phyloP scores from a whole-genome alignment of 306 rosid genomes.

The Trifolium pratense region DNA sequence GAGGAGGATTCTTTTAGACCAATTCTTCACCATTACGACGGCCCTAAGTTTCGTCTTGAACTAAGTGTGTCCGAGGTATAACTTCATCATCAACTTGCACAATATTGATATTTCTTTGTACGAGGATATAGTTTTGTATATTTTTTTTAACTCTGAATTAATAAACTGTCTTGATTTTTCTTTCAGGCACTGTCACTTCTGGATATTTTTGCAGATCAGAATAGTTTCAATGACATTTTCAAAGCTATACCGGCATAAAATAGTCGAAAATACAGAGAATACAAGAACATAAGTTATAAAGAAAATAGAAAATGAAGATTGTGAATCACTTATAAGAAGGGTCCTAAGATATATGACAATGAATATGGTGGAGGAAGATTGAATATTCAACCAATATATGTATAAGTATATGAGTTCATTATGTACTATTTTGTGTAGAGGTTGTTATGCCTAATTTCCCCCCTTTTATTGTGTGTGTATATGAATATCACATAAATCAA shows the following conservation, averaged over 20 bases:
- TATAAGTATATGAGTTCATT: constrained; percentile 25
- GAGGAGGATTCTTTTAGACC: constrained; percentile 97
- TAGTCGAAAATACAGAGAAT: constrained; percentile 33
- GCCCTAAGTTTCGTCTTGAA: constrained; percentile 94
- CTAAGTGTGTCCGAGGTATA: constrained; percentile 80
- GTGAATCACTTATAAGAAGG: constrained; percentile 12
- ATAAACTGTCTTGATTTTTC: constrained; percentile 30
- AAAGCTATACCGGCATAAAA: constrained; percentile 49
- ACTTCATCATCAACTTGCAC: not conserved
- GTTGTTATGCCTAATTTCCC: constrained; percentile 44
- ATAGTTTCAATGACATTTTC: constrained; percentile 49
- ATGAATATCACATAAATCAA: constrained; percentile 28
- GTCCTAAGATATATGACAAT: constrained; percentile 15
- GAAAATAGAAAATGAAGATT: constrained; percentile 23
- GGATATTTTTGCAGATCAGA: constrained; percentile 77
- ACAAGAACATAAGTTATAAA: constrained; percentile 24
- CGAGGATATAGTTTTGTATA: not conserved
- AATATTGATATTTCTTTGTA: not conserved
- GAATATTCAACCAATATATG: constrained; percentile 35
- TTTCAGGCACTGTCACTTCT: constrained; percentile 88
- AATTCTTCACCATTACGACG: constrained; percentile 94
- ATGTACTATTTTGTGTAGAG: constrained; percentile 42
- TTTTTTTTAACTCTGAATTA: constrained; percentile 11
- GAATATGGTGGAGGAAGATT: constrained; percentile 30
- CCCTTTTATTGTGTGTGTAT: constrained; percentile 32